A percentile compares a stretch with the other conserved stretches of the same genome.
These are phyloP conservation scores for Thymus mandschuricus DNA, from an alignment of 257 asterid species.

Conservation along the genomic window DNA sequence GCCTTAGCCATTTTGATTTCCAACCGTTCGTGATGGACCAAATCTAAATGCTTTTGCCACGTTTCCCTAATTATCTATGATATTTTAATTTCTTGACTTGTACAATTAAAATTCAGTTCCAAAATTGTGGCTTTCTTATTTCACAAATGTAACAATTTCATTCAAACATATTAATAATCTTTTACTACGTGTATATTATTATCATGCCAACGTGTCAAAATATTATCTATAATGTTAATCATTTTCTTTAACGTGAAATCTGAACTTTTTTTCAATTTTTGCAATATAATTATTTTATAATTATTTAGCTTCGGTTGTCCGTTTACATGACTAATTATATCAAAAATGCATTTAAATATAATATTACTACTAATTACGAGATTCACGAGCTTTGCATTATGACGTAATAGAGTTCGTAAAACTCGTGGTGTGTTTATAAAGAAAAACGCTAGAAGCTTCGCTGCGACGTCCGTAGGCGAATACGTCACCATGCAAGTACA, in stretches of 20 bases:
- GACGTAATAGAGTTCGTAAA: no score
- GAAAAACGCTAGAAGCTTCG: conserved; percentile 20
- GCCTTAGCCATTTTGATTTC: not conserved
- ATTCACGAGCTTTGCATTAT: no score
- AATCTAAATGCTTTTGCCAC: not conserved
- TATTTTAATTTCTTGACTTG: not conserved
- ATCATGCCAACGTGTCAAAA: not conserved
- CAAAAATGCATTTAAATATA: no score
- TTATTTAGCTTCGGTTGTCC: no score
- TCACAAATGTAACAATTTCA: not conserved
- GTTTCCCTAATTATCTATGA: not conserved
- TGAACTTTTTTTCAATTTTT: no score
- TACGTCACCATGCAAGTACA: not conserved
- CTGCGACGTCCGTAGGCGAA: conserved; percentile 26
- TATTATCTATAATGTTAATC: not conserved
- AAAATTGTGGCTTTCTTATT: not conserved
- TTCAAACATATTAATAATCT: not conserved
- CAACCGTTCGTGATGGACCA: not conserved
- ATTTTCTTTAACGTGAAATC: not conserved
- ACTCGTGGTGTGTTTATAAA: not conserved
- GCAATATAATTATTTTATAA: no score
- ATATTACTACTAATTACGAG: no score
- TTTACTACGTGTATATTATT: not conserved
- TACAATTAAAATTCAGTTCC: not conserved
- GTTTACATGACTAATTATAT: no score